Conservation (phyloP, 1,139 yeast species). For the Groenewaldozyma auringiensis region DNA sequence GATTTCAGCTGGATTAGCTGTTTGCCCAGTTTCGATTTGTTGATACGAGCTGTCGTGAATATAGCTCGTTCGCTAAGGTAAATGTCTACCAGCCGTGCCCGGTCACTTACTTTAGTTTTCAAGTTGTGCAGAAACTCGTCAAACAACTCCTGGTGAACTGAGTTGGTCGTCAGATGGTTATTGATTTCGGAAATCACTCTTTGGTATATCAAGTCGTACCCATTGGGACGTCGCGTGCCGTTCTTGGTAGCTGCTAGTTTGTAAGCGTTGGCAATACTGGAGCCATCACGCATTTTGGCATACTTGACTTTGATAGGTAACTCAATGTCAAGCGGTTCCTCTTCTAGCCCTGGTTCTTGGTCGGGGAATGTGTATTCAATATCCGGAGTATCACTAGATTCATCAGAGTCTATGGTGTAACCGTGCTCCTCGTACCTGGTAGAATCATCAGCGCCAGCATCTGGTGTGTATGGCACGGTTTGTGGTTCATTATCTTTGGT, state of each 20-base stretch:
- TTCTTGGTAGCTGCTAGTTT: slow-evolving; percentile 16
- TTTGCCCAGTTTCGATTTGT: slow-evolving; percentile 17
- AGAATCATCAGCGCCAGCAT: slow-evolving; percentile 1
- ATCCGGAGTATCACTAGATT: no score
- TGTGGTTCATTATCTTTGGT: no score
- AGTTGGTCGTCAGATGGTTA: slow-evolving; percentile 14
- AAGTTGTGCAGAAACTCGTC: slow-evolving; percentile 15
- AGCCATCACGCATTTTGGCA: slow-evolving; percentile 1
- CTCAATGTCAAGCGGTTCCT: not conserved
- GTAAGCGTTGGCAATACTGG: slow-evolving; percentile 8
- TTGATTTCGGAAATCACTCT: slow-evolving; percentile 13
- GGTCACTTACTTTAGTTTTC: slow-evolving; percentile 14
- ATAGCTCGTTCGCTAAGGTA: slow-evolving; percentile 15
- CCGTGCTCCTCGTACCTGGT: not conserved
- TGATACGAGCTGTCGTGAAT: slow-evolving; percentile 17
- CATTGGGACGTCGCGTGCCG: slow-evolving; percentile 20
- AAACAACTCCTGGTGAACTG: slow-evolving; percentile 18
- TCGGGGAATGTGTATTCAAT: no score
- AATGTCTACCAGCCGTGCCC: slow-evolving; percentile 20
- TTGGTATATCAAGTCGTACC: slow-evolving; percentile 22
- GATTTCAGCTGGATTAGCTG: slow-evolving; percentile 17
- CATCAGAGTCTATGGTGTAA: no score
- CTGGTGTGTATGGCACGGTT: not conserved
- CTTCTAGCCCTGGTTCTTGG: not conserved
- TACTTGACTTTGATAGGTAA: slow-evolving; percentile 2